A percentile compares a stretch with the other conserved stretches of the same genome.
phyloP scores from a whole-genome alignment of 176 grass and related monocot species.

The Oryza rufipogon region DNA sequence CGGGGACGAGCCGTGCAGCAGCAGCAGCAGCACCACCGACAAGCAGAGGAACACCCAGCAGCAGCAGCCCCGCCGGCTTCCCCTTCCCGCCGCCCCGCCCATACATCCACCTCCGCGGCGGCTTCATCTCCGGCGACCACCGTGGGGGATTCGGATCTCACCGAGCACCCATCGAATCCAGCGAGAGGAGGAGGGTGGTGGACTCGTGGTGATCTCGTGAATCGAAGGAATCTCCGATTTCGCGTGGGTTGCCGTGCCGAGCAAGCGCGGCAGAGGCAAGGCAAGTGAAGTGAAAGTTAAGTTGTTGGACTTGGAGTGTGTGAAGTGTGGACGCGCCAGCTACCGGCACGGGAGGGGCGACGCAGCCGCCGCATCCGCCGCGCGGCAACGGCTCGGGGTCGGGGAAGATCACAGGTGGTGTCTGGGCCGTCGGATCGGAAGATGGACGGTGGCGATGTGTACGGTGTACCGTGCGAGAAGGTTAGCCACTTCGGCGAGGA shows the following conservation, averaged over 20 bases:
- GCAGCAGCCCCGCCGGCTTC: constrained; percentile 18
- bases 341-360: background rate
- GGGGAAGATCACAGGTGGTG: background rate
- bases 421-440: background rate
- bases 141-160: background rate
- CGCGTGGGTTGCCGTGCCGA: constrained; percentile 26
- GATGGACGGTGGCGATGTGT: background rate
- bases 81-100: constrained; percentile 16
- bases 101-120: constrained; percentile 41
- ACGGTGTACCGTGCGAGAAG: background rate
- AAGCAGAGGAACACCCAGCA: constrained; percentile 52
- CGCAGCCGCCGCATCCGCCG: background rate
- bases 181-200: background rate
- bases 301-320: too few relatives aligned
- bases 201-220: constrained; percentile 27
- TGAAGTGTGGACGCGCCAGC: constrained; percentile 39
- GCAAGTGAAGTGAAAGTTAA: background rate
- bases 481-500: too few relatives aligned
- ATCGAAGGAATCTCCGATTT: constrained; percentile 45
- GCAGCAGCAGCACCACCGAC: constrained; percentile 28
- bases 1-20: constrained; percentile 49
- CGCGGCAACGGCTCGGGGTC: background rate
- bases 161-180: background rate
- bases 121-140: constrained; percentile 40
- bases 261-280: constrained; percentile 22